phyloP scores from a whole-genome alignment of 208 protist genomes.

The Trypanosoma theileri region DNA sequence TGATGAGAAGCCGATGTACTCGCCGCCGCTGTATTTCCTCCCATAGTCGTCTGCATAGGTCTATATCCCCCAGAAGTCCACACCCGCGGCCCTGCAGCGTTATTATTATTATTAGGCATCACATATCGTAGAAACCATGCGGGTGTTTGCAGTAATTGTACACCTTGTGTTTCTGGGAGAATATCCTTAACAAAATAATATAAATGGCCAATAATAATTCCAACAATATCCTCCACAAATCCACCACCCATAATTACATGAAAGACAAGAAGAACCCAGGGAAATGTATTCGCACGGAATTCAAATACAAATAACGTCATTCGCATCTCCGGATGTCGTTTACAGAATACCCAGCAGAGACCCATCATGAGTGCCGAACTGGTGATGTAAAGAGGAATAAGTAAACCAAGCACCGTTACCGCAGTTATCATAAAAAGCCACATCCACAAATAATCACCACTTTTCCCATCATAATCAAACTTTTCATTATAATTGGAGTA shows the following conservation, averaged over 20 bases:
- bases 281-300: conserved; percentile 75
- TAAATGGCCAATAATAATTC: conserved; percentile 69
- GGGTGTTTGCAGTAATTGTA: conserved; percentile 56
- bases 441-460: conserved; percentile 83
- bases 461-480: conserved; percentile 65
- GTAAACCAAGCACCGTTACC: conserved; percentile 33
- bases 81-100: background rate
- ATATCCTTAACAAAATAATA: conserved; percentile 84
- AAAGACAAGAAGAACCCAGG: conserved; percentile 78
- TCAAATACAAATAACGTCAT: conserved; percentile 78
- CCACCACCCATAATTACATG: conserved; percentile 69
- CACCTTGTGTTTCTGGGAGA: conserved; percentile 57
- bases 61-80: too few relatives aligned
- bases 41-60: too few relatives aligned
- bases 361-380: conserved; percentile 70
- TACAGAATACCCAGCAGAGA: conserved; percentile 90
- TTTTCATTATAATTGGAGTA: conserved; percentile 82
- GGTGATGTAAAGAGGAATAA: conserved; percentile 45
- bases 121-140: conserved; percentile 42
- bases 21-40: background rate
- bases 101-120: conserved; percentile 1
- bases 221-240: conserved; percentile 60
- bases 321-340: conserved; percentile 61
- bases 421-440: conserved; percentile 47
- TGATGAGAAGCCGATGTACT: background rate